Evolutionary conservation across 2,329 filamentous ascomycete genomes (phyloP).

Genomic region (Aureobasidium leucospermi): DNA sequence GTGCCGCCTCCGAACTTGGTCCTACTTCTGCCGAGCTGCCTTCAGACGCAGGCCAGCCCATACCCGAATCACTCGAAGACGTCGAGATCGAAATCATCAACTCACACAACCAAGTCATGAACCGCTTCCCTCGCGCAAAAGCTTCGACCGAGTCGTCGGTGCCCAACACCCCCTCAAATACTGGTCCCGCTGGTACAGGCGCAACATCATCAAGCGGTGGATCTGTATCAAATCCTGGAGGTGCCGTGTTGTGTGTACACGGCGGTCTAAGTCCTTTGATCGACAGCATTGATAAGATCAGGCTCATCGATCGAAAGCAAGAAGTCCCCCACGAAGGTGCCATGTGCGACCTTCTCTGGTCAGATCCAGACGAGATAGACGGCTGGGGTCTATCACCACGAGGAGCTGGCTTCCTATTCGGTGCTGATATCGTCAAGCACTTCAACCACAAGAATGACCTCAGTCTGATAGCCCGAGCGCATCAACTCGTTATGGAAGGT

Average conservation of each 20-base stretch:
- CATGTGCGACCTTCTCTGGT: conserved; percentile 98
- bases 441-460: conserved; percentile 96
- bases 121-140: conserved; percentile 53
- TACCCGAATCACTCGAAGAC: conserved; percentile 56
- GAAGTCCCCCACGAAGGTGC: conserved; percentile 97
- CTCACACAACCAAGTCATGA: conserved; percentile 70
- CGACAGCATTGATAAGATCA: conserved; percentile 91
- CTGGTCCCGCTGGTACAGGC: conserved; percentile 69
- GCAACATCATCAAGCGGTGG: conserved; percentile 63
- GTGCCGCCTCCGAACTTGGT: conserved; percentile 59
- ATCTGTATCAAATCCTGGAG: conserved; percentile 54
- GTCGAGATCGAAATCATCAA: conserved; percentile 92
- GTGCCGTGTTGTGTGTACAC: conserved; percentile 90
- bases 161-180: conserved; percentile 23
- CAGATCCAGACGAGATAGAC: conserved; percentile 94
- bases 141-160: conserved; percentile 24
- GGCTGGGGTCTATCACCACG: conserved; percentile 93
- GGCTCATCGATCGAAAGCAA: conserved; percentile 90
- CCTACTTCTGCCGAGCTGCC: conserved; percentile 30
- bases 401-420: conserved; percentile 92
- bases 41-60: conserved; percentile 44
- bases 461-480: conserved; percentile 83
- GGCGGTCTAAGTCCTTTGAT: conserved; percentile 87
- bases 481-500: conserved; percentile 98
- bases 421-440: conserved; percentile 86